Percentiles rank a stretch among this genome's conserved stretches.
Conservation (phyloP, 257 asterid species). For the Solanum rostratum region DNA sequence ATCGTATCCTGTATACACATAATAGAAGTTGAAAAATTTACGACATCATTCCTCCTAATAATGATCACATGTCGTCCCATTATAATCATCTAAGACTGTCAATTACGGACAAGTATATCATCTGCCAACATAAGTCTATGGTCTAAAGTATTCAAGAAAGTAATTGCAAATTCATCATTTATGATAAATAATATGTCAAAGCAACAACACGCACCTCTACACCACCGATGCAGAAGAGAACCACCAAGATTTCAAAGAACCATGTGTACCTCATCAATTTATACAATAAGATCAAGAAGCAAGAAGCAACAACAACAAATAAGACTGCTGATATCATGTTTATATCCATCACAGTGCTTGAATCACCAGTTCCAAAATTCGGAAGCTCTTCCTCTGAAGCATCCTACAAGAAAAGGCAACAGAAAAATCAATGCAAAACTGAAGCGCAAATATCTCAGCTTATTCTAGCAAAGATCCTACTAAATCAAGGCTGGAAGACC, state of each 20-base stretch:
- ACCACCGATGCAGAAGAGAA: constrained; percentile 83
- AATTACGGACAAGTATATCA: not conserved
- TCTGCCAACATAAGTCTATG: not conserved
- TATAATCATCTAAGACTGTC: not conserved
- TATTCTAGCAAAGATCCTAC: not conserved
- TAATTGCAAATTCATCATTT: not conserved
- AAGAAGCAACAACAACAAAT: constrained; percentile 70
- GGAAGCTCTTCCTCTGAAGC: constrained; percentile 44
- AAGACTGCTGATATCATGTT: constrained; percentile 60
- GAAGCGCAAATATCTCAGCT: not conserved
- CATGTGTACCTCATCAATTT: constrained; percentile 64
- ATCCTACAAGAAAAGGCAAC: constrained; percentile 36
- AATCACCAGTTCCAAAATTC: constrained; percentile 25
- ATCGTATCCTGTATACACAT: not conserved
- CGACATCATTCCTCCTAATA: not conserved
- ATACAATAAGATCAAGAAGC: constrained; percentile 71
- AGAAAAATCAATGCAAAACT: not conserved
- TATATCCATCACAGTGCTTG: constrained; percentile 69
- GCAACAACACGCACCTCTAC: constrained; percentile 44
- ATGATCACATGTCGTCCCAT: not conserved
- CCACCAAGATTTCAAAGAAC: constrained; percentile 80
- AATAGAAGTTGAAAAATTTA: not conserved
- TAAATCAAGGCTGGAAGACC: constrained; percentile 23
- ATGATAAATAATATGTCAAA: not conserved
- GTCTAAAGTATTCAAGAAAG: not conserved